These are phyloP conservation scores for Botrytis pseudocinerea DNA, from an alignment of 2,329 filamentous ascomycete genomes.

Conservation along the genomic window DNA sequence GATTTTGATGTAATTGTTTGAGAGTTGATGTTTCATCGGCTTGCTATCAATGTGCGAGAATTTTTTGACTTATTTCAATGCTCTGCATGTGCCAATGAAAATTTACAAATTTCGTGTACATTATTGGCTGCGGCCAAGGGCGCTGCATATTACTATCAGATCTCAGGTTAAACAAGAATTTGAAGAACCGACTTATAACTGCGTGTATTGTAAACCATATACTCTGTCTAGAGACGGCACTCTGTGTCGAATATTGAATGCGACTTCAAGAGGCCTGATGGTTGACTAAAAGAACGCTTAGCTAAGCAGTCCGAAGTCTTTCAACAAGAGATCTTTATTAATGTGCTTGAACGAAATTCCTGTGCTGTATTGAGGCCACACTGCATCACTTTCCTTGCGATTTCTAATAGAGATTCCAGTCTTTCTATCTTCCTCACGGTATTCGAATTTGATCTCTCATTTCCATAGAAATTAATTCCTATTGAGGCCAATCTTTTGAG, in stretches of 20 bases:
- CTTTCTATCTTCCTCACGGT: background rate
- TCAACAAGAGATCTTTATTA: background rate
- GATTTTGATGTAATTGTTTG: background rate
- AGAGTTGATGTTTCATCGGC: background rate
- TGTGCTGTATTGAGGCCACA: background rate
- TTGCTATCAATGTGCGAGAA: background rate
- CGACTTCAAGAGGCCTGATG: background rate
- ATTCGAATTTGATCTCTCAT: background rate
- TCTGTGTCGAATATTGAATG: background rate
- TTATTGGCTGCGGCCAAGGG: background rate
- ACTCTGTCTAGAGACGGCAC: background rate
- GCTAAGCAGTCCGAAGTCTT: slow-evolving; percentile 11
- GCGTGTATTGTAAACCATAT: background rate
- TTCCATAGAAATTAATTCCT: background rate
- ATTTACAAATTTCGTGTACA: background rate
- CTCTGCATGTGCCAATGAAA: background rate
- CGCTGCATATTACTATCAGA: background rate
- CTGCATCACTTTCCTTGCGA: background rate
- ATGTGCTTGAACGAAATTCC: background rate
- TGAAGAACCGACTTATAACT: background rate
- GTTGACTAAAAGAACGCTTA: background rate
- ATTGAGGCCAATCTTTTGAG: background rate
- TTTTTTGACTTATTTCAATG: background rate
- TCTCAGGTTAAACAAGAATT: background rate
- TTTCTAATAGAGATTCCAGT: background rate